Percentiles rank a stretch among this genome's conserved stretches.
Conservation (phyloP, 1,139 yeast genomes). For the Scheffersomyces lignicola region DNA sequence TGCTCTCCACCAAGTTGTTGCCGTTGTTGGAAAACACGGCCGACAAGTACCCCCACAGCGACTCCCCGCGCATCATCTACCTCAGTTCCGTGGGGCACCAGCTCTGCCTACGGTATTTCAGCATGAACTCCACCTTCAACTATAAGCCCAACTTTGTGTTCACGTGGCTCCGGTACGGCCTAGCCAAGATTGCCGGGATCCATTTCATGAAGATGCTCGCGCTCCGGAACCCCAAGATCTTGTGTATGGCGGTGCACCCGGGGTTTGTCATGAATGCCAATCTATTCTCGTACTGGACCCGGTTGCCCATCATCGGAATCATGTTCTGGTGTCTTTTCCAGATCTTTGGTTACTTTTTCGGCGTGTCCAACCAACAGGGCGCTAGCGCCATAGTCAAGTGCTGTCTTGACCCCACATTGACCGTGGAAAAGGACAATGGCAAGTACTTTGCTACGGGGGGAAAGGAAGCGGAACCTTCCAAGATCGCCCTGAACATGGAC, state of each 20-base stretch:
- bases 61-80: slow-evolving; percentile 62
- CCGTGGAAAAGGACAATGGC: slow-evolving; percentile 62
- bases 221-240: slow-evolving; percentile 62
- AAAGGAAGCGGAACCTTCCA: slow-evolving; percentile 51
- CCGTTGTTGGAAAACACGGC: slow-evolving; percentile 50
- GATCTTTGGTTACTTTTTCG: slow-evolving; percentile 64
- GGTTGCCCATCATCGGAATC: slow-evolving; percentile 74
- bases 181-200: slow-evolving; percentile 79
- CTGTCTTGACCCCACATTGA: slow-evolving; percentile 55
- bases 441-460: slow-evolving; percentile 67
- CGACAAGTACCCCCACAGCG: slow-evolving; percentile 21
- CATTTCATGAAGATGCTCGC: slow-evolving; percentile 71
- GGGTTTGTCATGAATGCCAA: slow-evolving; percentile 84
- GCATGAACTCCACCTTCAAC: slow-evolving; percentile 53
- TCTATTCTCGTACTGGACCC: slow-evolving; percentile 70
- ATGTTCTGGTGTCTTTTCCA: slow-evolving; percentile 70
- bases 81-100: slow-evolving; percentile 72
- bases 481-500: slow-evolving; percentile 57
- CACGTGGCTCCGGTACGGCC: slow-evolving; percentile 78
- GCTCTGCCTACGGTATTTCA: slow-evolving; percentile 52
- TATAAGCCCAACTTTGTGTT: slow-evolving; percentile 64
- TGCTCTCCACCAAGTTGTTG: slow-evolving; percentile 62
- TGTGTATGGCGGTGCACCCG: slow-evolving; percentile 75
- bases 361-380: slow-evolving; percentile 73
- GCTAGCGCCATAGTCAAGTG: slow-evolving; percentile 65